phyloP scores from a whole-genome alignment of 495 filamentous ascomycete genomes.

The Penicillium mononematosum region DNA sequence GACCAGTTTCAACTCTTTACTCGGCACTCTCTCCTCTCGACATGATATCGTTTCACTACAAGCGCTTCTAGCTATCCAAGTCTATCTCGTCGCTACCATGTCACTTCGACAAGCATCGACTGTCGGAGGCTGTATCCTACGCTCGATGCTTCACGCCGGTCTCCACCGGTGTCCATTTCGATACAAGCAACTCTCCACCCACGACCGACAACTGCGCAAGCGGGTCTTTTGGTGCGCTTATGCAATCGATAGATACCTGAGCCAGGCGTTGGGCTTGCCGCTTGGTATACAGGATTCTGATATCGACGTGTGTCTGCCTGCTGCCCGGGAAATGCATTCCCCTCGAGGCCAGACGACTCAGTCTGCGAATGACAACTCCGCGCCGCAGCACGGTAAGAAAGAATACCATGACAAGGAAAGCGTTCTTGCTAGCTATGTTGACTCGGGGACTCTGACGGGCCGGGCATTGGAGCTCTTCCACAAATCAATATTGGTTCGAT shows the following conservation, averaged over 20 bases:
- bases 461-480: constrained; percentile 43
- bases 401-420: constrained; percentile 27
- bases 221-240: constrained; percentile 54
- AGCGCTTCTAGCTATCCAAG: constrained; percentile 37
- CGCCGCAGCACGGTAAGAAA: not conserved
- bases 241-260: constrained; percentile 49
- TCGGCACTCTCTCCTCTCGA: constrained; percentile 30
- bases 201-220: constrained; percentile 43
- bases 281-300: constrained; percentile 46
- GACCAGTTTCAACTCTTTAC: constrained; percentile 29
- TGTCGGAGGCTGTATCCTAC: constrained; percentile 40
- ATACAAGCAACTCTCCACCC: constrained; percentile 40
- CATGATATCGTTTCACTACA: constrained; percentile 42
- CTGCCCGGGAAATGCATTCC: constrained; percentile 31
- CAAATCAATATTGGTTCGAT: constrained; percentile 41
- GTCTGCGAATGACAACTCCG: not conserved
- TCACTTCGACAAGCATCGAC: constrained; percentile 40
- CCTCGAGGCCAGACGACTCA: constrained; percentile 12
- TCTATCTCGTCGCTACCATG: constrained; percentile 43
- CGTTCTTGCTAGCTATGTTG: constrained; percentile 39
- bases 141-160: constrained; percentile 43
- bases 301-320: constrained; percentile 42
- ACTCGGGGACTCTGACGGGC: constrained; percentile 41
- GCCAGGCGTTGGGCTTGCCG: constrained; percentile 46
- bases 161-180: constrained; percentile 46